Evolutionary conservation across 805 yeast species (phyloP).

Genomic region (Candida boleticola): DNA sequence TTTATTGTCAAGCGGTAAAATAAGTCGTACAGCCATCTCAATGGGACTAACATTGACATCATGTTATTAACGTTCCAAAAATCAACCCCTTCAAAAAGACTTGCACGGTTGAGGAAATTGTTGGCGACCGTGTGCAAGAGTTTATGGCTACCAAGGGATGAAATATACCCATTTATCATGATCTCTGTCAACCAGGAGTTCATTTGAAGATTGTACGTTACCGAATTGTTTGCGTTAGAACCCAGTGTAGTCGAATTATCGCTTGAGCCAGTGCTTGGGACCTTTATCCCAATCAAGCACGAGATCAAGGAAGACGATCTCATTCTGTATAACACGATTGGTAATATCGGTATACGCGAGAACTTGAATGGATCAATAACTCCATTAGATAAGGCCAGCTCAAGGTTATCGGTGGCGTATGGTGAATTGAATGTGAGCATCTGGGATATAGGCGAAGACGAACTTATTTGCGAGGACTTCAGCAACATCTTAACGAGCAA

Average conservation of each 20-base stretch:
- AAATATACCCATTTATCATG: slow-evolving; percentile 34
- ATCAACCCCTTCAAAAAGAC: slow-evolving; percentile 21
- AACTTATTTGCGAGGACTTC: slow-evolving; percentile 9
- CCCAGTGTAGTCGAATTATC: slow-evolving; percentile 9
- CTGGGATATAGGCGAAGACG: slow-evolving; percentile 2
- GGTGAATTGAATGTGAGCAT: slow-evolving; percentile 9
- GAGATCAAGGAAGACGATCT: slow-evolving; percentile 29
- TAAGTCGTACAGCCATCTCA: slow-evolving; percentile 37
- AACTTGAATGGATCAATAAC: slow-evolving; percentile 35
- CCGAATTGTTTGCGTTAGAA: slow-evolving; percentile 5
- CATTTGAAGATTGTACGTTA: not conserved
- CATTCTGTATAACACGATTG: slow-evolving; percentile 38
- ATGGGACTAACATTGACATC: slow-evolving; percentile 33
- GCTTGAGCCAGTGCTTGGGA: slow-evolving; percentile 6
- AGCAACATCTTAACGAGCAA: slow-evolving; percentile 26
- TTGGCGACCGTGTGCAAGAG: slow-evolving; percentile 17
- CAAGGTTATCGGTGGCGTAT: slow-evolving; percentile 23
- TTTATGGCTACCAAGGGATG: slow-evolving; percentile 36
- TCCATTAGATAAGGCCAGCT: slow-evolving; percentile 29
- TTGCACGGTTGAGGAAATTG: slow-evolving; percentile 7
- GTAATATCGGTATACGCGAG: slow-evolving; percentile 37
- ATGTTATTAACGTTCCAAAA: slow-evolving; percentile 29
- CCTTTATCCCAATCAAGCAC: slow-evolving; percentile 20
- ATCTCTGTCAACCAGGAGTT: slow-evolving; percentile 27
- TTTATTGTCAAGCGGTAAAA: slow-evolving; percentile 32